Evolutionary conservation across 148 eudicot genomes (phyloP).

Genomic region (Persicaria maculosa): DNA sequence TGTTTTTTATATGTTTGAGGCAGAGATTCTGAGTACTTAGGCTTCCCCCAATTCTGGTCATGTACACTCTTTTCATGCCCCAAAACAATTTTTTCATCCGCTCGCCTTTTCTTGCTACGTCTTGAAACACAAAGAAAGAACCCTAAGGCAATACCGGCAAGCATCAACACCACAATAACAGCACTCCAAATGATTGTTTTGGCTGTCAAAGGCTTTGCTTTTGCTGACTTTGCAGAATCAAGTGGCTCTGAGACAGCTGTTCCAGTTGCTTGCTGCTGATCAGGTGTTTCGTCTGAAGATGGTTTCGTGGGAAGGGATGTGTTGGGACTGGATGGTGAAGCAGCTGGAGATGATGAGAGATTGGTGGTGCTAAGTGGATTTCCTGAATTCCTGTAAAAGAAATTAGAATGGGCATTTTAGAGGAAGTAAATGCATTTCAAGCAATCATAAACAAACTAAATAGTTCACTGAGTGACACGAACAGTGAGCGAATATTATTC

Average conservation of each 20-base stretch:
- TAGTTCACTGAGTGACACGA: too few relatives aligned
- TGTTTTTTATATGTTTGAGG: constrained; percentile 2
- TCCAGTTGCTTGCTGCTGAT: background rate
- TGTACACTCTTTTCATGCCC: background rate
- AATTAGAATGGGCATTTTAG: background rate
- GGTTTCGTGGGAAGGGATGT: constrained; percentile 13
- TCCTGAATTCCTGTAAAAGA: constrained; percentile 58
- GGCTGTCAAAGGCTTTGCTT: constrained; percentile 1
- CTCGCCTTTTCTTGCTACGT: constrained; percentile 1
- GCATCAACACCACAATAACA: background rate
- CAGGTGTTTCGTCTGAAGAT: background rate
- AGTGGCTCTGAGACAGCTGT: constrained; percentile 8
- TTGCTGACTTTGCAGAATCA: background rate
- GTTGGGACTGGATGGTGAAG: constrained; percentile 25
- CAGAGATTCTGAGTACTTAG: background rate
- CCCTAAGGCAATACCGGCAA: background rate
- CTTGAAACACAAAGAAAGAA: constrained; percentile 3
- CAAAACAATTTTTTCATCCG: constrained; percentile 1
- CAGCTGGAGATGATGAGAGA: constrained; percentile 61
- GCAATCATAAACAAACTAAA: background rate
- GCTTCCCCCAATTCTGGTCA: background rate
- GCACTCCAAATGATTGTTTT: constrained; percentile 11
- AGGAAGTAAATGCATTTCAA: background rate
- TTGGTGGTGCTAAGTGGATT: constrained; percentile 76
- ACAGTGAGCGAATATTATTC: too few relatives aligned